Conservation (phyloP, 768 basidiomycete species). For the Lentinula sp. region DNA sequence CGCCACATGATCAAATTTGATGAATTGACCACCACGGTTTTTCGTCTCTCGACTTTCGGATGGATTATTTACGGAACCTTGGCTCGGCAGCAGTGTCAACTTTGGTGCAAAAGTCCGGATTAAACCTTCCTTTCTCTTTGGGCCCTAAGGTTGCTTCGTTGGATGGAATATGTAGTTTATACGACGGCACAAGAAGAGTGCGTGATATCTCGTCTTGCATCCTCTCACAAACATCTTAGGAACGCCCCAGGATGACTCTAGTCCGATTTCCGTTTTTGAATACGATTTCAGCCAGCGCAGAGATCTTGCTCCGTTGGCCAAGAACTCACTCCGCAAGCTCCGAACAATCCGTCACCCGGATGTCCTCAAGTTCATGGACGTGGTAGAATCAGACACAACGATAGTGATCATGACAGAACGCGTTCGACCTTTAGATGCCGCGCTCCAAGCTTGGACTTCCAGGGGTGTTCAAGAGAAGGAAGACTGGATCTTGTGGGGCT, state of each 20-base stretch:
- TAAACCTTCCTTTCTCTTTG: slow-evolving; percentile 83
- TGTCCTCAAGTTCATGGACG: slow-evolving; percentile 93
- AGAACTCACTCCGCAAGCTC: slow-evolving; percentile 86
- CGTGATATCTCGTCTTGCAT: slow-evolving; percentile 12
- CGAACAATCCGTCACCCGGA: slow-evolving; percentile 93
- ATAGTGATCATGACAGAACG: slow-evolving; percentile 96
- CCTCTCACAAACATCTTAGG: slow-evolving; percentile 4
- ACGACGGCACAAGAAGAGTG: slow-evolving; percentile 88
- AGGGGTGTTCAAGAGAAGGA: slow-evolving; percentile 63
- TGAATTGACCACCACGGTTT: background rate
- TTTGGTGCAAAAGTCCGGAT: slow-evolving; percentile 89
- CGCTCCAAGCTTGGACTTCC: slow-evolving; percentile 56
- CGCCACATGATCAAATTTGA: background rate
- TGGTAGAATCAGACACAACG: slow-evolving; percentile 79
- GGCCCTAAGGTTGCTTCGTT: slow-evolving; percentile 65
- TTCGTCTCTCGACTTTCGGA: slow-evolving; percentile 18
- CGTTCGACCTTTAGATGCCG: slow-evolving; percentile 65
- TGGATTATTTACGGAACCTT: slow-evolving; percentile 80
- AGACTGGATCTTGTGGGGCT: slow-evolving; percentile 91
- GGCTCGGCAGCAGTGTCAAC: slow-evolving; percentile 85
- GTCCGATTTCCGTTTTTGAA: slow-evolving; percentile 84
- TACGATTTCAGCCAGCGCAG: slow-evolving; percentile 74
- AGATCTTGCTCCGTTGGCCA: slow-evolving; percentile 67
- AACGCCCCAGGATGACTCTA: slow-evolving; percentile 73
- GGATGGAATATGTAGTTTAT: slow-evolving; percentile 77